Evolutionary conservation across 257 asterid species (phyloP), one percentile per base, ranked within the genome.

Genomic region (Solanum piurae): DNA sequence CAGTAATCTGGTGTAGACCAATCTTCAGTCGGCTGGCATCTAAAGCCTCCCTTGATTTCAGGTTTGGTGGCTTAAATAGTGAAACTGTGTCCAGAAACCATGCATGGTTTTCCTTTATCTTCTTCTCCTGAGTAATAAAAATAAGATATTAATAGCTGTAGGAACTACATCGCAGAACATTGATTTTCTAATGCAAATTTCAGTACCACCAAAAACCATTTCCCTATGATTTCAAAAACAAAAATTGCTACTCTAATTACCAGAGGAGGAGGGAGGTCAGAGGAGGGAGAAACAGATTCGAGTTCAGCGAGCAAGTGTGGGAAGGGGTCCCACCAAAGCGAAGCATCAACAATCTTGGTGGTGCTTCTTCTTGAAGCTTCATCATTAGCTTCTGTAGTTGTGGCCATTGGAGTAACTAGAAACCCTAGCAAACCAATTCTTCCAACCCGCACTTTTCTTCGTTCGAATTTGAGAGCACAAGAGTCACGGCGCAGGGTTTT

Each of bases 291-390:
- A 68, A 94, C 92, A 82, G 92, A 92, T 77, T 97, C 98, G 69
- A 97, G 98, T 34, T 97, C 96, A 55, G 92, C 86, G 83, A 95
- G 94, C 73, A 97, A 87, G 58, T 73, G 86, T 77, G 40, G 77
- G 92, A 97, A 97, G n/a, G 99, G 94, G 40, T 97, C 98, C 98
- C 98, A 97, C 99, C 99, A 97, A 11, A 97, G 95, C 4, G 98
- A 92, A 33, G 94, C 94, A 77, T 95, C 99, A 12, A 93, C 92
- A 16, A 92, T 49, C 44, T 72, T 16, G 27, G 76, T 69, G 76
- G 76, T 69, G 21, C 23, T 69, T 29, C 76, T 69, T 69, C 76
- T 69, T 69, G 76, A 29, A 77, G 91, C 83, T 76, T 92, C 89
- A 73, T 18, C 88, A 52, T 88, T 87, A 44, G 91, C 90, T 85